Evolutionary conservation across 768 basidiomycete species (phyloP).

Genomic region (Podaxis sp.): DNA sequence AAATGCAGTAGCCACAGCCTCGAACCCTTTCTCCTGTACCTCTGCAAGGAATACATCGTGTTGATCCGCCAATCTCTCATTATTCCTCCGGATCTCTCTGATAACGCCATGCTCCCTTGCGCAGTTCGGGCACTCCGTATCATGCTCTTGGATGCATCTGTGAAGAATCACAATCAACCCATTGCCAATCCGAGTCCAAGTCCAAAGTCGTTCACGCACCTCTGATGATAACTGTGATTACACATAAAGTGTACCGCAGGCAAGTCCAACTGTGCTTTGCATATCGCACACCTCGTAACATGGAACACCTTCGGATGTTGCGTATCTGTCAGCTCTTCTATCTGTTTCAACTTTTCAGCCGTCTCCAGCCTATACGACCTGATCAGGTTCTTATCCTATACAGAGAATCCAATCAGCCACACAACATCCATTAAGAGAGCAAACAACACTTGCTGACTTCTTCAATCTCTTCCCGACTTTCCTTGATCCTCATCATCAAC

Average conservation of each 20-base stretch:
- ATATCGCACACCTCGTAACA: slow-evolving; percentile 89
- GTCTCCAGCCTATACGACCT: slow-evolving; percentile 90
- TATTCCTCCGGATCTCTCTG: slow-evolving; percentile 85
- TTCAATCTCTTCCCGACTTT: slow-evolving; percentile 72
- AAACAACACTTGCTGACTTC: slow-evolving; percentile 50
- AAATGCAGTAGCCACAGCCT: slow-evolving; percentile 68
- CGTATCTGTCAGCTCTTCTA: slow-evolving; percentile 76
- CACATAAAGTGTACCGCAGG: slow-evolving; percentile 98
- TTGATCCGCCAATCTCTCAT: slow-evolving; percentile 79
- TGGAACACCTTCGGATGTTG: slow-evolving; percentile 87
- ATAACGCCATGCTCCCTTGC: slow-evolving; percentile 85
- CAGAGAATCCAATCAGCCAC: neutral
- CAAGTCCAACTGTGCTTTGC: slow-evolving; percentile 86
- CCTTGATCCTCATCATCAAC: slow-evolving; percentile 76
- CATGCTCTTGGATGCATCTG: slow-evolving; percentile 88
- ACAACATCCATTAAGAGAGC: slow-evolving; percentile 1
- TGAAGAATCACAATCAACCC: neutral
- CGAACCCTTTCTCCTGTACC: slow-evolving; percentile 71
- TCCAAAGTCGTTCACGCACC: slow-evolving; percentile 42
- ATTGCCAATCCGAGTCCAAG: too few species aligned
- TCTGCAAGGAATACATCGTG: slow-evolving; percentile 79
- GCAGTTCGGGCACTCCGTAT: slow-evolving; percentile 88
- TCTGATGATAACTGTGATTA: slow-evolving; percentile 93
- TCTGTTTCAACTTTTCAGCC: slow-evolving; percentile 72
- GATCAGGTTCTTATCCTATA: slow-evolving; percentile 82